Conservation (phyloP, 129 eudicot species). For the Saussurea involucrata region DNA sequence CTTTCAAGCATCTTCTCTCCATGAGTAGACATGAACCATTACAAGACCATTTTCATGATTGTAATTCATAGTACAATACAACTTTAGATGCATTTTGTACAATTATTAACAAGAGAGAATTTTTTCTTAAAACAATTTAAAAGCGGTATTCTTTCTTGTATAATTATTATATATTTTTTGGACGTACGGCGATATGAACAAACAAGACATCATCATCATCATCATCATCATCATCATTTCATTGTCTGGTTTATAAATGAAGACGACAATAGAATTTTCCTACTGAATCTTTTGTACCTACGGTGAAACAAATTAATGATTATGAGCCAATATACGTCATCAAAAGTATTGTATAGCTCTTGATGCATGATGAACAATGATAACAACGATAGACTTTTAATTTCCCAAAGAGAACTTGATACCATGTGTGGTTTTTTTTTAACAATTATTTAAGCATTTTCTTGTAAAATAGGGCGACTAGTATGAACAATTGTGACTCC, state of each 20-base stretch:
- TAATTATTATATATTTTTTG: no score
- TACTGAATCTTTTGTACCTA: not conserved
- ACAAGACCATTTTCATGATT: no score
- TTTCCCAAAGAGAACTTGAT: not conserved
- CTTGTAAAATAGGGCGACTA: not conserved
- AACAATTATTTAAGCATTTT: not conserved
- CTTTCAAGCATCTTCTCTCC: no score
- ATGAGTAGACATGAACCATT: no score
- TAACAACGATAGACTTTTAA: not conserved
- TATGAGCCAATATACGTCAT: not conserved
- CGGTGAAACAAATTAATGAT: no score
- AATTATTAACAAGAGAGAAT: no score
- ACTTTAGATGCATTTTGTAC: not conserved
- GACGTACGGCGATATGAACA: not conserved
- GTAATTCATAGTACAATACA: no score
- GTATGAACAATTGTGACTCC: not conserved
- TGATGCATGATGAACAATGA: not conserved
- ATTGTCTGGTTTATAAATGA: not conserved
- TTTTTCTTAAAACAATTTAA: not conserved
- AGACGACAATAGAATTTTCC: not conserved
- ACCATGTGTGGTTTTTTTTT: no score
- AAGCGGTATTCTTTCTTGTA: not conserved
- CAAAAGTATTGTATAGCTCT: not conserved
- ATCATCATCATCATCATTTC: not conserved
- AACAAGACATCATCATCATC: not conserved